A percentile compares a stretch with the other conserved stretches of the same genome.
phyloP scores from a whole-genome alignment of 345 rosid species.

The Populus ilicifolia region DNA sequence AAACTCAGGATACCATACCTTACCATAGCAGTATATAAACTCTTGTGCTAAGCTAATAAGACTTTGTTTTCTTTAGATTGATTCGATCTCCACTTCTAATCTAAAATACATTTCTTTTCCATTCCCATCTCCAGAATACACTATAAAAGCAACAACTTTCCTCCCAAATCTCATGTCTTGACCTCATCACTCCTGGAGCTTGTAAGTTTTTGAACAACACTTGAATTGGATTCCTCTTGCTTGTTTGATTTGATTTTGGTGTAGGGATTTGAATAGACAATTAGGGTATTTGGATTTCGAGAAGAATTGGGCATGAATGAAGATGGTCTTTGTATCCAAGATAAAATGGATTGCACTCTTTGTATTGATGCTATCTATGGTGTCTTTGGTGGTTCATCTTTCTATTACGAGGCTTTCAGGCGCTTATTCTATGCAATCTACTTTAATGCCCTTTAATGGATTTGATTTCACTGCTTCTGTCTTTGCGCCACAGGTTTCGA shows the following conservation, averaged over 20 bases:
- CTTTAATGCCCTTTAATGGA: constrained; percentile 29
- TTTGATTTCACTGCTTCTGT: constrained; percentile 36
- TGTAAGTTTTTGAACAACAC: not conserved
- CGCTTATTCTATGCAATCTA: constrained; percentile 46
- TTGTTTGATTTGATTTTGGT: constrained; percentile 2
- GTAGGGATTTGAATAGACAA: constrained; percentile 5
- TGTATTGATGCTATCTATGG: constrained; percentile 65
- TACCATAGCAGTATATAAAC: no score
- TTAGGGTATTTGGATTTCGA: not conserved
- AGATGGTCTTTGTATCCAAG: constrained; percentile 78
- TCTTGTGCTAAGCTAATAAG: no score
- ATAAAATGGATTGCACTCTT: constrained; percentile 84
- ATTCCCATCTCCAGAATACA: not conserved
- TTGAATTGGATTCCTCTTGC: not conserved
- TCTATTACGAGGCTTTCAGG: constrained; percentile 72
- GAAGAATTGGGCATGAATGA: constrained; percentile 12
- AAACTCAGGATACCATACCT: no score
- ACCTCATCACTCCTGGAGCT: not conserved
- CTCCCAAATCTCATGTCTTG: no score
- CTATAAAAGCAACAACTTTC: not conserved
- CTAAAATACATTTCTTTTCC: not conserved
- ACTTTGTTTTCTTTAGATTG: not conserved
- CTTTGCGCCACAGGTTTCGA: constrained; percentile 12
- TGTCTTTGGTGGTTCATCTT: constrained; percentile 76
- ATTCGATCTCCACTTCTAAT: not conserved